Evolutionary conservation across 805 yeast species (phyloP).

Genomic region (Tetrapisispora namnaoensis): DNA sequence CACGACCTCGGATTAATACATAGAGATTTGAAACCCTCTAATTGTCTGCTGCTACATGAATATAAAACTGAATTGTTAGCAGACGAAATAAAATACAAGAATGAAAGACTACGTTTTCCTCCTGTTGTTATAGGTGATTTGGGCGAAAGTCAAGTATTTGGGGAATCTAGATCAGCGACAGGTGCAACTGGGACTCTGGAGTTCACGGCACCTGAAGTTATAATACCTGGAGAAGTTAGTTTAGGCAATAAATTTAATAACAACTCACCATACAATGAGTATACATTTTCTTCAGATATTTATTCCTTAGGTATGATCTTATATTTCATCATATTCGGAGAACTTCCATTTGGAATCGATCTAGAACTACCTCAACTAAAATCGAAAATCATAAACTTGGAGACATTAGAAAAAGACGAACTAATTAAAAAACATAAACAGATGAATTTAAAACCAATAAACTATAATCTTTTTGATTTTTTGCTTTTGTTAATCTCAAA

Average conservation of each 20-base stretch:
- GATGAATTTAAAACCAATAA: constrained; percentile 15
- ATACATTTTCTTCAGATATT: constrained; percentile 64
- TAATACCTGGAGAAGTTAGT: constrained; percentile 25
- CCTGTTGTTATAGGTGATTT: constrained; percentile 76
- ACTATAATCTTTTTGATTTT: constrained; percentile 29
- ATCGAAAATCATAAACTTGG: constrained; percentile 27
- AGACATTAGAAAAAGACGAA: constrained; percentile 13
- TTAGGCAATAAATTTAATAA: no score
- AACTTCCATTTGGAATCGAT: constrained; percentile 46
- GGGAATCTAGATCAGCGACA: constrained; percentile 52
- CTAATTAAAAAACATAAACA: constrained; percentile 13
- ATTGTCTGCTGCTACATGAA: constrained; percentile 47
- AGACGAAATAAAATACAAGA: constrained; percentile 3
- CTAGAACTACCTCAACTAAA: constrained; percentile 25
- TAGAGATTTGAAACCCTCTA: constrained; percentile 82
- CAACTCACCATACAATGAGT: constrained; percentile 35
- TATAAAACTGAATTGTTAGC: constrained; percentile 17
- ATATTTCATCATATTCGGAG: constrained; percentile 62
- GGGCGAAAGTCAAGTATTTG: constrained; percentile 78
- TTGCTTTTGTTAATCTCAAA: constrained; percentile 32
- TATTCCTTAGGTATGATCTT: constrained; percentile 81
- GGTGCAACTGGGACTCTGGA: constrained; percentile 87
- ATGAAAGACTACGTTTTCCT: constrained; percentile 36
- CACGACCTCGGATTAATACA: constrained; percentile 74
- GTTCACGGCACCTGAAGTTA: constrained; percentile 77